Base-by-base conservation (phyloP, 495 filamentous ascomycete genomes). In the Neurospora sp. region DNA sequence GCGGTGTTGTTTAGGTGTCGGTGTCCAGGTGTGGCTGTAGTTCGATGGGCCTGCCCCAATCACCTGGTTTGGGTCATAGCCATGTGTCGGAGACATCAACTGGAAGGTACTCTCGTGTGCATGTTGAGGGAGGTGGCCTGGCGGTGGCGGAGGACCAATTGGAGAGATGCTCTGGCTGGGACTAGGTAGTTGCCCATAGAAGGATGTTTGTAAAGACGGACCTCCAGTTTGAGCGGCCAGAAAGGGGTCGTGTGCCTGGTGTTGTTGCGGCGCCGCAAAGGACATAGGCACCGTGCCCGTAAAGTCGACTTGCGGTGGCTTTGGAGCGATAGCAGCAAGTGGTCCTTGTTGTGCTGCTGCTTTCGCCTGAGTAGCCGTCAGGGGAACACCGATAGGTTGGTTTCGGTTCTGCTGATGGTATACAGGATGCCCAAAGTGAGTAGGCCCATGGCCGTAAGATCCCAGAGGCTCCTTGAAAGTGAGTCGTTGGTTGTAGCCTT, bases 401-500 rank as follows among this genome's bases (percentile, higher is more conserved):
- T 78, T 73, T 18, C 75, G 76, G n/a, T 73, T 42, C 12, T 76
- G 76, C 1, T 74, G 79, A 35, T 77, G 76, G 42, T 77, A 81
- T 16, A 76, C 72, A 4, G 77, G 71, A 39, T 78, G 77, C 1
- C 76, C 78, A 44, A 70, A 80, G 42, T 77, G 69, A 61, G 53
- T 31, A 37, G 72, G 42, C 35, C 77, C 74, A 37, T 74, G 71
- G 14, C 75, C 37, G 83, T 85, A 86, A n/a, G 89, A 82, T 4
- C 91, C 89, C 70, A 94, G 83, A 10, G 94, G 93, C 72, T 95
- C 89, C 81, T 97, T 98, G 87, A 99, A 98, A 48, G 97, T 85
- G 41, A 99, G 90, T 65, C 93, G 89, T 78, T 94, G 94, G 75
- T 91, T 96, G 83, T 99, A 99, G 44, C 96, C 96, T 82, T 98